Evolutionary conservation across 345 rosid genomes (phyloP).

Genomic region (Moricandia moricandioides): DNA sequence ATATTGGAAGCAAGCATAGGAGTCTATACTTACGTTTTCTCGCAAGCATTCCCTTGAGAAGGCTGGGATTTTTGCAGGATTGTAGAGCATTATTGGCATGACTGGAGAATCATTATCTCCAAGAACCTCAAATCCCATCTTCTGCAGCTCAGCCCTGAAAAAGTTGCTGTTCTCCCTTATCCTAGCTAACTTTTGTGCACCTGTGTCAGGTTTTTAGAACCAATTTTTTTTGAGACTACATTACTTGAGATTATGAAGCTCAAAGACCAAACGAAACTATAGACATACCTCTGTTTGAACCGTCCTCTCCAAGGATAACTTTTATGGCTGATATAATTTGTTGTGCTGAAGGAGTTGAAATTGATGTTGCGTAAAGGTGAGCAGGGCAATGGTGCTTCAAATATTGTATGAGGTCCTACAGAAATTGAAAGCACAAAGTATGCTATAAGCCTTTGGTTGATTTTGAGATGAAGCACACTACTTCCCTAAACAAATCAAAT

Average conservation of each 20-base stretch:
- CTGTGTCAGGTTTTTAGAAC: slow-evolving; percentile 28
- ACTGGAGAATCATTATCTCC: slow-evolving; percentile 94
- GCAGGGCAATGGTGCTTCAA: slow-evolving; percentile 77
- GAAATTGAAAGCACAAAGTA: neutral
- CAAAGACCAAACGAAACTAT: neutral
- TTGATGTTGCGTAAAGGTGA: slow-evolving; percentile 85
- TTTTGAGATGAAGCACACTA: neutral
- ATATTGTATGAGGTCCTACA: slow-evolving; percentile 69
- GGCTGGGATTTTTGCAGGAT: slow-evolving; percentile 87
- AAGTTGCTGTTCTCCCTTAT: slow-evolving; percentile 88
- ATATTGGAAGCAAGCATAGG: neutral
- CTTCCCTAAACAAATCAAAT: neutral
- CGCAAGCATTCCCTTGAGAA: slow-evolving; percentile 47
- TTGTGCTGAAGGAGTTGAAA: slow-evolving; percentile 85
- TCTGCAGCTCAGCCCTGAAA: slow-evolving; percentile 69
- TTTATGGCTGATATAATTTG: slow-evolving; percentile 78
- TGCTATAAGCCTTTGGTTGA: neutral
- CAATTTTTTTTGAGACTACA: neutral
- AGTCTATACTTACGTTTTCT: slow-evolving; percentile 50
- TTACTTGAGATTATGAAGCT: neutral
- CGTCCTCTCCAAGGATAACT: slow-evolving; percentile 89
- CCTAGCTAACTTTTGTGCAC: slow-evolving; percentile 80
- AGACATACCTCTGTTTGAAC: slow-evolving; percentile 73
- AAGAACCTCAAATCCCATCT: slow-evolving; percentile 96
- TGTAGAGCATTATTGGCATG: slow-evolving; percentile 94